phyloP scores from a whole-genome alignment of 129 eudicot genomes.

The Scalesia atractyloides region DNA sequence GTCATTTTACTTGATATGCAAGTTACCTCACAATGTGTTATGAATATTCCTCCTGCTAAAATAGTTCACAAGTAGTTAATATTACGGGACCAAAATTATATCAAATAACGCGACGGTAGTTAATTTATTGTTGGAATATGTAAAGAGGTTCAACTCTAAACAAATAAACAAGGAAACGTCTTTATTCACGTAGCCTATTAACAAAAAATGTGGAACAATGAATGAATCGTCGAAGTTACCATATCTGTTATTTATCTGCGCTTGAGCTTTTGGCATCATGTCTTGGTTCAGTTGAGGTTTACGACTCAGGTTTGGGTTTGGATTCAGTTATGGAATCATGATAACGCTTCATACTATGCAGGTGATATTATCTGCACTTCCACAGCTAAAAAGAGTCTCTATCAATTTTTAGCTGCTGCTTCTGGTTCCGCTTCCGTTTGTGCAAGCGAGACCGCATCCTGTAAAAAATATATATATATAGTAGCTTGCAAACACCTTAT shows the following conservation, averaged over 20 bases:
- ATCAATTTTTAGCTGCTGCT: slow-evolving; percentile 74
- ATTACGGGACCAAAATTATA: neutral
- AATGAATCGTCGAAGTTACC: neutral
- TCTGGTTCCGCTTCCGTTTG: slow-evolving; percentile 66
- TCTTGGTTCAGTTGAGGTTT: neutral
- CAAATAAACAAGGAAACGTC: neutral
- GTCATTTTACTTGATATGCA: slow-evolving; percentile 18
- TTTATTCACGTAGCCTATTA: neutral
- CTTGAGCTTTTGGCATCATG: neutral
- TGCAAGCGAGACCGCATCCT: slow-evolving; percentile 88
- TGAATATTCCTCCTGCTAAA: neutral
- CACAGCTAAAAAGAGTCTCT: slow-evolving; percentile 79
- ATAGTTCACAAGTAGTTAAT: neutral
- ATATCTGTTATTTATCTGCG: neutral
- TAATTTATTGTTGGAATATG: neutral
- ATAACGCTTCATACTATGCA: slow-evolving; percentile 70
- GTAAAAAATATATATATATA: neutral
- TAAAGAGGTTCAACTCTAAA: neutral
- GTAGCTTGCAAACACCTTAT: neutral
- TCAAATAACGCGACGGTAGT: neutral
- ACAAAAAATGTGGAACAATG: neutral
- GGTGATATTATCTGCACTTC: slow-evolving; percentile 86
- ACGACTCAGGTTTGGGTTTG: slow-evolving; percentile 14
- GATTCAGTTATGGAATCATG: slow-evolving; percentile 32
- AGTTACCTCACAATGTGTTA: neutral